Percentiles rank a stretch among this genome's conserved stretches.
Evolutionary conservation across 345 rosid genomes (phyloP).

Genomic region (Sonneratia caseolaris): DNA sequence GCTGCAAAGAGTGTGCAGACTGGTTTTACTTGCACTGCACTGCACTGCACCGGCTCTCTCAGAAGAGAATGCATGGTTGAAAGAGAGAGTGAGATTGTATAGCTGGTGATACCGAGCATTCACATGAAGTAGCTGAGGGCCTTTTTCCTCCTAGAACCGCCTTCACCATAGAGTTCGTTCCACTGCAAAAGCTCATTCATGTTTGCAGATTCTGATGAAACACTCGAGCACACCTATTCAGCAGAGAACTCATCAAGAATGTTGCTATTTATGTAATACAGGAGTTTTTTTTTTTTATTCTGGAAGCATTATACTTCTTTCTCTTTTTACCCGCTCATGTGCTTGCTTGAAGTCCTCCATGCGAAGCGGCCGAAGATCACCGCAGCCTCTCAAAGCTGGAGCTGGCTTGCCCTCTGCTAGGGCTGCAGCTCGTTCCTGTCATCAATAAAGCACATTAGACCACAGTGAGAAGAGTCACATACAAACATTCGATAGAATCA

Average conservation of each 20-base stretch:
- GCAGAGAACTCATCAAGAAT: neutral
- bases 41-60: no score
- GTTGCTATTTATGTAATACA: neutral
- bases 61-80: no score
- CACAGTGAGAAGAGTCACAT: neutral
- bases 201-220: conserved; percentile 75
- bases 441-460: conserved; percentile 8
- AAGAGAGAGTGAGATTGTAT: no score
- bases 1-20: no score
- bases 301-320: neutral
- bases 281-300: neutral
- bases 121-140: conserved; percentile 82
- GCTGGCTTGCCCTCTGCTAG: conserved; percentile 61
- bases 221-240: conserved; percentile 71
- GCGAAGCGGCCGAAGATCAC: conserved; percentile 61
- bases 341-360: conserved; percentile 78
- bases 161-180: conserved; percentile 87
- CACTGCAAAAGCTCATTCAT: conserved; percentile 76
- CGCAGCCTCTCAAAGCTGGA: conserved; percentile 60
- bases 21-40: no score
- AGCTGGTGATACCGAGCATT: neutral
- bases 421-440: conserved; percentile 66
- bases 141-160: conserved; percentile 72
- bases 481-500: neutral
- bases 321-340: conserved; percentile 55